Conservation (phyloP, 1,139 yeast species). For the Saccharomycopsis hybrid region DNA sequence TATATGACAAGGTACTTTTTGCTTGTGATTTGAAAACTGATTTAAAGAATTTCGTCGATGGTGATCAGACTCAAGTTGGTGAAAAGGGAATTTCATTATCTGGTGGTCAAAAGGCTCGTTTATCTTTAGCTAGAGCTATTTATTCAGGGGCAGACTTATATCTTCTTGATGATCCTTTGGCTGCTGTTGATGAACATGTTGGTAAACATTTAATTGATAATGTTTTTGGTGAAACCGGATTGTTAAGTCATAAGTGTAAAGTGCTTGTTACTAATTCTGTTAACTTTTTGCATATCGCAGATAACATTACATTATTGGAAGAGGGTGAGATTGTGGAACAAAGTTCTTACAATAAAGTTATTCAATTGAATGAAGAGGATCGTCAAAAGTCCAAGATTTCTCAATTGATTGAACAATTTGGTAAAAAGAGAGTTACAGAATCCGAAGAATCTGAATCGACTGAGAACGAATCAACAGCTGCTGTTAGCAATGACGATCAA, state of each 20-base stretch:
- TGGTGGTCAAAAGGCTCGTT: constrained; percentile 96
- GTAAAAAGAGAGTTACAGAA: constrained; percentile 38
- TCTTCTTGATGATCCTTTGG: constrained; percentile 83
- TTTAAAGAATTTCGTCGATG: constrained; percentile 72
- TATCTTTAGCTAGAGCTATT: constrained; percentile 90
- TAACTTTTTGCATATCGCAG: constrained; percentile 75
- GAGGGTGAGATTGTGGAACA: constrained; percentile 76
- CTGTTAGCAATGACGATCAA: constrained; percentile 21
- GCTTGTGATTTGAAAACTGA: constrained; percentile 91
- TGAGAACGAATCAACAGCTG: constrained; percentile 24
- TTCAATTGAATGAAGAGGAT: constrained; percentile 35
- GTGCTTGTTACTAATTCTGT: constrained; percentile 86
- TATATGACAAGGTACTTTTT: constrained; percentile 69
- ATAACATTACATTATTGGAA: constrained; percentile 62
- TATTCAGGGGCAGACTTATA: constrained; percentile 92
- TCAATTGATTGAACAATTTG: constrained; percentile 68
- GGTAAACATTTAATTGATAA: constrained; percentile 76
- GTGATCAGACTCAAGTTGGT: constrained; percentile 89
- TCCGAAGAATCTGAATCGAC: constrained; percentile 22
- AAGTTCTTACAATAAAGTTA: constrained; percentile 61
- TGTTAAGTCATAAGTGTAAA: constrained; percentile 68
- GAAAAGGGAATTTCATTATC: constrained; percentile 95
- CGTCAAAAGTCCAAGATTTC: constrained; percentile 40
- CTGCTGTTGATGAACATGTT: constrained; percentile 95
- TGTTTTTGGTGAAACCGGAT: constrained; percentile 76